Conservation (phyloP, 179 eudicot genomes). For the Pouteria campechiana region DNA sequence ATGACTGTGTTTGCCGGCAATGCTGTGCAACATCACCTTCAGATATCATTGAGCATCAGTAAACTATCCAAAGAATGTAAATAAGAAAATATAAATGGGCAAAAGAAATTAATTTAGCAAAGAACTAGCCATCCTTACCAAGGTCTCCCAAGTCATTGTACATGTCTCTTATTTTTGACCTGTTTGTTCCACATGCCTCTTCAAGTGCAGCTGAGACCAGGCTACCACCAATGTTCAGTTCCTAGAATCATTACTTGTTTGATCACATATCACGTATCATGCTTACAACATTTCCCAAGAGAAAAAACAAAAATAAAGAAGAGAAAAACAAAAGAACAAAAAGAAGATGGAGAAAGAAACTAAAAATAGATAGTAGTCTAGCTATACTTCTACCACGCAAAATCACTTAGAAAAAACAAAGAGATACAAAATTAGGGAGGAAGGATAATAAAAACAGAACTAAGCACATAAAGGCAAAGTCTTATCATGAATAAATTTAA, state of each 20-base stretch:
- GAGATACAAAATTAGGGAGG: too few species aligned
- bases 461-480: too few species aligned
- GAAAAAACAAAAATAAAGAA: too few species aligned
- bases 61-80: background rate
- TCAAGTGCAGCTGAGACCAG: slow-evolving; percentile 68
- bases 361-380: too few species aligned
- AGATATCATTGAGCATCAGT: background rate
- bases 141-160: slow-evolving; percentile 84
- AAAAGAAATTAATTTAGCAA: background rate
- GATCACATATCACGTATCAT: too few species aligned
- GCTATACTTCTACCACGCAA: too few species aligned
- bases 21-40: slow-evolving; percentile 96
- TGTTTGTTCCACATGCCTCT: slow-evolving; percentile 91
- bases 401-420: too few species aligned
- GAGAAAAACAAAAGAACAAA: too few species aligned
- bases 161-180: slow-evolving; percentile 62
- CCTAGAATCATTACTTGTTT: slow-evolving; percentile 32
- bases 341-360: too few species aligned
- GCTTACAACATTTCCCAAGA: background rate
- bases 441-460: too few species aligned
- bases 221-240: slow-evolving; percentile 88
- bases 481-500: too few species aligned
- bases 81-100: too few species aligned
- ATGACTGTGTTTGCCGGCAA: slow-evolving; percentile 83
- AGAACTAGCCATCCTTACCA: slow-evolving; percentile 37